These are phyloP conservation scores for Colletotrichum echinochloae DNA, from an alignment of 2,329 filamentous ascomycete genomes.

Conservation along the genomic window DNA sequence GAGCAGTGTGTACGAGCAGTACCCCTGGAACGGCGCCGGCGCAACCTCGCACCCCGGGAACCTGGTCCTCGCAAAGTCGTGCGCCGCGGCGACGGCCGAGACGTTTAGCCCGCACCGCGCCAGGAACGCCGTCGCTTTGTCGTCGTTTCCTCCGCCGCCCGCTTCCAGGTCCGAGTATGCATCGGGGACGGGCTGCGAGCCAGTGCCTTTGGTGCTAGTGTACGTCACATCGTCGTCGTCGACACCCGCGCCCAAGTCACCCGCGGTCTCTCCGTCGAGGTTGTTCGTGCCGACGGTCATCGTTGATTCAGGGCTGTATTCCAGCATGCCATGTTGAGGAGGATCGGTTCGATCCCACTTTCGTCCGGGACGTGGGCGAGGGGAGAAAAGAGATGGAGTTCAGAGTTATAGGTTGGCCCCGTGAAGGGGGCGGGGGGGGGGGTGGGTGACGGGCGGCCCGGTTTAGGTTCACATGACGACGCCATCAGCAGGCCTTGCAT, in stretches of 20 bases:
- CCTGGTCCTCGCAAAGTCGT: conserved; percentile 48
- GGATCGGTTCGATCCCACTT: not conserved
- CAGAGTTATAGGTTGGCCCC: not conserved
- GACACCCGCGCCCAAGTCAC: not conserved
- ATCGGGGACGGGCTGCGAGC: not conserved
- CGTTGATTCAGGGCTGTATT: not conserved
- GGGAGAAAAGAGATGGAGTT: not conserved
- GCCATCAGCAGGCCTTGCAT: conserved; percentile 17
- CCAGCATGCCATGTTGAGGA: not conserved
- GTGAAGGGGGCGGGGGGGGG: too few species aligned
- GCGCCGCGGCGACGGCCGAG: conserved; percentile 8
- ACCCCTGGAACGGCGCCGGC: conserved; percentile 58
- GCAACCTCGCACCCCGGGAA: conserved; percentile 49
- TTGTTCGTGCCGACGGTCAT: not conserved
- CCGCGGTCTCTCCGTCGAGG: not conserved
- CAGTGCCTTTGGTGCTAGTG: not conserved
- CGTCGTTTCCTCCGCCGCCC: not conserved
- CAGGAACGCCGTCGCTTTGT: conserved; percentile 26
- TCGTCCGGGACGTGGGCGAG: not conserved
- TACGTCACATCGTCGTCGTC: not conserved
- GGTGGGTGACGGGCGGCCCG: too few species aligned
- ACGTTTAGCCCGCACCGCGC: not conserved
- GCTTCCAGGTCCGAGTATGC: not conserved
- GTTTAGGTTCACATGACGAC: conserved; percentile 21
- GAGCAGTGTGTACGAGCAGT: conserved; percentile 64